Base-by-base conservation (phyloP, 2,329 filamentous ascomycete genomes). In the Mycosphaerelloides madeirae region DNA sequence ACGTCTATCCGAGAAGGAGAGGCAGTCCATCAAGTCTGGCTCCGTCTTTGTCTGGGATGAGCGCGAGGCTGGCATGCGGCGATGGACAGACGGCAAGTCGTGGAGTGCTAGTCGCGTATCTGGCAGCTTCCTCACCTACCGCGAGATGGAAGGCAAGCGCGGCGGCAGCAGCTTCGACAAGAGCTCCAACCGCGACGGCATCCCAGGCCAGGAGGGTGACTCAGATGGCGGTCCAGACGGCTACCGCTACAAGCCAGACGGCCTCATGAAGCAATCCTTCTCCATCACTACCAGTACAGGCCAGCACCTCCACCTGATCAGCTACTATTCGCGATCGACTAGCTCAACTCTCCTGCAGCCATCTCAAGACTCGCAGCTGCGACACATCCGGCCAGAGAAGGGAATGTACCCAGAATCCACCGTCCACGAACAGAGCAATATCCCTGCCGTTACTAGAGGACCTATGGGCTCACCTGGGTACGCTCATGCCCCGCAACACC, bases 31-130 rank as follows among this genome's bases (percentile, higher is more conserved):
- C 66, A 84, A 88, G 62, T 95, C 91, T 1, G 93, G 93, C 33
- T 98, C 93, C 0, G 91, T 98, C 3, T 98, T 97, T 61, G 93
- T 98, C n/a, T 98, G 93, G 93, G 93, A 98, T 67, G 93, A 98
- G 74, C 78, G 91, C 58, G 93, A 98, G 73, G 93, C 93, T 9
- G 93, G 93, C 55, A 98, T 98, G 93, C 80, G 93, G 61, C 78
- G 93, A 67, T 98, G 93, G 93, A 98, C 93, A 0, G 93, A 98
- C 60, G 93, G 93, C 44, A 98, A 98, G 68, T 97, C 91, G 29
- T 98, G 93, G 93, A 97, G 91, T 63, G 93, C 93, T 28, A 97
- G 91, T 70, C 81, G 93, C 51, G 93, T 98, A 1, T 97, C 91
- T 0, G 93, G 93, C 40, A 97, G 93, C 71, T 98, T 98, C 66